A percentile compares a stretch with the other conserved stretches of the same genome.
Conservation (phyloP, 768 basidiomycete genomes). For the Suillus clintonianus region DNA sequence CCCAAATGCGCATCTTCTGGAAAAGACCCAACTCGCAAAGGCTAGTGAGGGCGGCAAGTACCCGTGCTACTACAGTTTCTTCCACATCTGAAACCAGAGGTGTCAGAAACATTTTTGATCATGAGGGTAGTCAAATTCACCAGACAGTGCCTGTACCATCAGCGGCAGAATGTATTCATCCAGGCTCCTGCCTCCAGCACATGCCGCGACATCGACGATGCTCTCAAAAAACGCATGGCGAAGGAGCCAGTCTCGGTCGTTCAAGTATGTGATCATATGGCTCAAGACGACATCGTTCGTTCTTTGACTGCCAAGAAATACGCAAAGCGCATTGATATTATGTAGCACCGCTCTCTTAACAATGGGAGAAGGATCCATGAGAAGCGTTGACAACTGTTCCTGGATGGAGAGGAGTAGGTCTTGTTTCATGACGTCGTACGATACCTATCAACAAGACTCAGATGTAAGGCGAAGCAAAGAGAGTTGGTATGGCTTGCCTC, state of each 20-base stretch:
- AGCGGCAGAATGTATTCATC: constrained; percentile 97
- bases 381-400: constrained; percentile 82
- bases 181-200: constrained; percentile 86
- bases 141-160: constrained; percentile 94
- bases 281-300: constrained; percentile 95
- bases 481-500: constrained; percentile 52
- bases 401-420: constrained; percentile 86
- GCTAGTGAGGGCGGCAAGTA: constrained; percentile 83
- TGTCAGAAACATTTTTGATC: neutral
- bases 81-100: constrained; percentile 71
- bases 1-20: constrained; percentile 96
- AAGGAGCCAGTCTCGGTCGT: constrained; percentile 91
- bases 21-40: constrained; percentile 89
- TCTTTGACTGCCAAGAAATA: constrained; percentile 89
- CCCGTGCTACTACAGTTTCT: constrained; percentile 90
- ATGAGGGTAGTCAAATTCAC: constrained; percentile 41
- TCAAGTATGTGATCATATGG: constrained; percentile 81
- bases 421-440: constrained; percentile 84
- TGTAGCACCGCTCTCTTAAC: constrained; percentile 91
- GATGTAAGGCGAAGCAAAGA: neutral
- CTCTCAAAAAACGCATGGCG: constrained; percentile 93
- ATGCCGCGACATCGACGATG: constrained; percentile 93
- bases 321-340: constrained; percentile 85
- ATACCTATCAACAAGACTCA: constrained; percentile 54
- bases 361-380: constrained; percentile 85